Evolutionary conservation across 2,329 filamentous ascomycete species (phyloP), one percentile per base, ranked within the genome.

Genomic region (Pseudocercospora ulei): DNA sequence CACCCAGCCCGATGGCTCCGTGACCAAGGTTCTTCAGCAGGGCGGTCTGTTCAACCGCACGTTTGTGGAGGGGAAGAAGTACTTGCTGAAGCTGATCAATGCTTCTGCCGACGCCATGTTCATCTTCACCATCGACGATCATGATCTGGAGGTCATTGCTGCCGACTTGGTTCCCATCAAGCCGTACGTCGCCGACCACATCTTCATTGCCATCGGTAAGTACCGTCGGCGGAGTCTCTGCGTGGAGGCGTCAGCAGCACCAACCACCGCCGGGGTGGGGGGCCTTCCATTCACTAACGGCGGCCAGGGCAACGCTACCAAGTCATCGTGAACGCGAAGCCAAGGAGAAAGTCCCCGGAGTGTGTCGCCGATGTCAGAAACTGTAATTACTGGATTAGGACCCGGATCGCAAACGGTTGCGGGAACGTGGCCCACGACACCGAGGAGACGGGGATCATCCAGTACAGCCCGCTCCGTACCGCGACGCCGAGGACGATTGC

Each of bases 61-160:
- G 3, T 45, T 48, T 17, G 17, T 36, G 5, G 39, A 41, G 18
- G 65, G 64, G 22, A 66, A 66, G 36, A 57, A 57, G 30, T 65
- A 69, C 42, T 53, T 60, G n/a, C 50, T 69, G n/a, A 60, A 65
- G 9, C 53, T 69, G 2, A 54, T 66, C 39, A 69, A 69, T 48
- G 42, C 45, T 2, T 59, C 58, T 11, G 57, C 61, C 26, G 61
- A 65, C 48, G 56, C 56, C 25, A 53, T 51, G 43, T 57, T 63
- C 41, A 54, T 60, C 27, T 58, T 65, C 16, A 53, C 53, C 3
- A 50, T 65, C 25, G 63, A 67, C 36, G 56, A 57, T 5, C 66
- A 69, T 39, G 48, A 53, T 4, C 61, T 69, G 38, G 60, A 60
- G 6, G 64, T 69, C 26, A 61, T 69, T 27, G 57, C 62, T 2